Evolutionary conservation across 176 grass and related monocot species (phyloP).

Genomic region (Phoenix roebelenii): DNA sequence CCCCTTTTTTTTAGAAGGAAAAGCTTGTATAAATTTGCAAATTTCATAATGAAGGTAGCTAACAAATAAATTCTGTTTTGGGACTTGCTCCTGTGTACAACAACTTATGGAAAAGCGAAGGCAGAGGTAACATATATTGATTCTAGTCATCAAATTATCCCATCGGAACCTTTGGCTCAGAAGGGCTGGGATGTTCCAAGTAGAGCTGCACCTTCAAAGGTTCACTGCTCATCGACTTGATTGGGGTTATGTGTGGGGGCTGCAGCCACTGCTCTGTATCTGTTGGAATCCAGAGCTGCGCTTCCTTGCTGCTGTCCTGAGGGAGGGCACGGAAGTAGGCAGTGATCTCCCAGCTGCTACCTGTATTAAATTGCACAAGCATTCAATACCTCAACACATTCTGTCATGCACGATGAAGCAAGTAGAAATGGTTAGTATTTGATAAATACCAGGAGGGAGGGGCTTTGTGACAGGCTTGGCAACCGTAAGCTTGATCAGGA

Average conservation of each 20-base stretch:
- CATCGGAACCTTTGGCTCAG: conserved; percentile 30
- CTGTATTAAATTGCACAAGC: conserved; percentile 12
- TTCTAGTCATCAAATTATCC: not conserved
- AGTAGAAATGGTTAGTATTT: not conserved
- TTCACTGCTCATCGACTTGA: conserved; percentile 77
- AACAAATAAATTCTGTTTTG: too few relatives aligned
- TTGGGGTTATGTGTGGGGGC: conserved; percentile 55
- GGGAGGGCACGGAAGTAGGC: conserved; percentile 66
- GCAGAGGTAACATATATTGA: not conserved
- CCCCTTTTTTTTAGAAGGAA: too few relatives aligned
- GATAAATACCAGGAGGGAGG: conserved; percentile 41
- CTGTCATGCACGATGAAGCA: too few relatives aligned
- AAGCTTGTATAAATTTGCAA: too few relatives aligned
- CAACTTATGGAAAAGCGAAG: too few relatives aligned
- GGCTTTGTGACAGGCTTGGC: conserved; percentile 45
- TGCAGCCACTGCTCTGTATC: conserved; percentile 87
- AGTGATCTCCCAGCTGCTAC: conserved; percentile 78
- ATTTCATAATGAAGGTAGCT: too few relatives aligned
- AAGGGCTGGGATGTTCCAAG: conserved; percentile 58
- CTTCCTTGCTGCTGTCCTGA: conserved; percentile 12
- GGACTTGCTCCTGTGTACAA: too few relatives aligned
- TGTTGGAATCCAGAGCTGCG: conserved; percentile 62
- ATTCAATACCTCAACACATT: too few relatives aligned
- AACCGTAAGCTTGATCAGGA: conserved; percentile 74
- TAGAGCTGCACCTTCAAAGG: conserved; percentile 88